These are phyloP conservation scores for Prunus persica DNA, from an alignment of 306 rosid species.

Conservation along the genomic window Prunus_persica_NCBIv2 NC_034014.1:20192501-20193000, in stretches of 20 bases:
- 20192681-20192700: background rate
- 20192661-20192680: background rate
- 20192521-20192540: slow-evolving; percentile 21
- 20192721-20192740: background rate
- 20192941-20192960: no score
- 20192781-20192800: no score
- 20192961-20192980: no score
- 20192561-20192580: slow-evolving; percentile 3
- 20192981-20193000: no score
- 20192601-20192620: background rate
- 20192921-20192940: no score
- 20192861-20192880: no score
- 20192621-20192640: background rate
- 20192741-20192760: slow-evolving; percentile 4
- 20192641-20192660: background rate
- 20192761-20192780: background rate
- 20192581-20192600: slow-evolving; percentile 8
- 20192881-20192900: no score
- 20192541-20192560: slow-evolving; percentile 27
- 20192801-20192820: background rate
- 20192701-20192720: background rate
- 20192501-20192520: slow-evolving; percentile 14
- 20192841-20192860: no score
- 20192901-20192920: no score
- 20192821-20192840: no score